Conservation (phyloP, 257 asterid species). For the Solanum boliviense region DNA sequence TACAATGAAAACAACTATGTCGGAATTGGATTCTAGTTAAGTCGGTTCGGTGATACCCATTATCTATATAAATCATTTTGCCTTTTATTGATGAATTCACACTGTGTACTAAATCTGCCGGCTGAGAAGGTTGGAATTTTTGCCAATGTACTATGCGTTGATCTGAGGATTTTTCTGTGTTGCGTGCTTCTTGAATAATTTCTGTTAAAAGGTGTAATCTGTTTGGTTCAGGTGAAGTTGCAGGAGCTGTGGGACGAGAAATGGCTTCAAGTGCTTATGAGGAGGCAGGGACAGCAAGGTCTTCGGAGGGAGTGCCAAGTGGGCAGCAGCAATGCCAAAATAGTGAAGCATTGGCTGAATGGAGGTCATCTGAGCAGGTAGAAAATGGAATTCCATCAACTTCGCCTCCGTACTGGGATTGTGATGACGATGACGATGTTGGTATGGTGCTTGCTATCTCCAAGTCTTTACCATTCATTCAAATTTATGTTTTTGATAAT, state of each 20-base stretch:
- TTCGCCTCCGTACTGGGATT: slow-evolving; percentile 90
- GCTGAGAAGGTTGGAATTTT: not conserved
- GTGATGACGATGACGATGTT: slow-evolving; percentile 53
- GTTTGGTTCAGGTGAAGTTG: slow-evolving; percentile 33
- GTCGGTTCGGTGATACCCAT: not conserved
- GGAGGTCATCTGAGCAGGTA: slow-evolving; percentile 82
- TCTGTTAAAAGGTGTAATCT: not conserved
- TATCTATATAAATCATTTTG: not conserved
- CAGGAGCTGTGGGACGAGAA: slow-evolving; percentile 35
- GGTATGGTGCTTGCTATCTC: slow-evolving; percentile 22
- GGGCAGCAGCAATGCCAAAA: slow-evolving; percentile 52
- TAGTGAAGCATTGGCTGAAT: slow-evolving; percentile 70
- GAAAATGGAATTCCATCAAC: slow-evolving; percentile 77
- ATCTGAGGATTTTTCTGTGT: not conserved
- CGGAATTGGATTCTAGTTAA: not conserved
- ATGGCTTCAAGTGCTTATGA: slow-evolving; percentile 59
- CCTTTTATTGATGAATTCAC: not conserved
- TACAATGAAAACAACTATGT: not conserved
- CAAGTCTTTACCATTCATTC: not conserved
- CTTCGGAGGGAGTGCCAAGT: slow-evolving; percentile 42
- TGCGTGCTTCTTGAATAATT: not conserved
- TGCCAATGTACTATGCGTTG: not conserved
- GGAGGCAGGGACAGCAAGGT: slow-evolving; percentile 50
- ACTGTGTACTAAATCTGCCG: not conserved
- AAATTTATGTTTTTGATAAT: not conserved